A percentile compares a stretch with the other conserved stretches of the same genome.
Conservation (phyloP, 2,329 filamentous ascomycete species). For the Hypoxylon sp. region DNA sequence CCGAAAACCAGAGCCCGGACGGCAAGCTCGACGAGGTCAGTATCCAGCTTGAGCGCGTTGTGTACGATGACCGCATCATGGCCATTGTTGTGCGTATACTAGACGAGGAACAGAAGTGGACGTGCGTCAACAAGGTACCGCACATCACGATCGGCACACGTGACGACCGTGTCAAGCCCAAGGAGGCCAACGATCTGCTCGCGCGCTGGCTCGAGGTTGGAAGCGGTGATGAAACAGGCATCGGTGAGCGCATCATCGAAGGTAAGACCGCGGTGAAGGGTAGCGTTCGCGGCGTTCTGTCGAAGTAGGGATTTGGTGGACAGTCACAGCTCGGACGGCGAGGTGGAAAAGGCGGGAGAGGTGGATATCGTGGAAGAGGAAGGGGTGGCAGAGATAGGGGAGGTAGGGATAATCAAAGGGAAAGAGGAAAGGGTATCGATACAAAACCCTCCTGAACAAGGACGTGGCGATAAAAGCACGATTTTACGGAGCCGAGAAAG, state of each 20-base stretch:
- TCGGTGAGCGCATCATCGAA: constrained; percentile 64
- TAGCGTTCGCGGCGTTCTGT: constrained; percentile 62
- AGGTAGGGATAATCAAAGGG: background rate
- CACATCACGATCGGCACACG: constrained; percentile 93
- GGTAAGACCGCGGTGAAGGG: constrained; percentile 64
- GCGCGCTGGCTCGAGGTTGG: constrained; percentile 77
- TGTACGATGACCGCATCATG: constrained; percentile 92
- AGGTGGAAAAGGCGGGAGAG: background rate
- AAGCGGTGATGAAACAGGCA: constrained; percentile 58
- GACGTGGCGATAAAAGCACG: constrained; percentile 9
- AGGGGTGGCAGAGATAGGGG: background rate
- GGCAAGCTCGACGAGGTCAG: constrained; percentile 73
- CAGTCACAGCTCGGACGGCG: background rate
- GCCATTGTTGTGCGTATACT: constrained; percentile 84
- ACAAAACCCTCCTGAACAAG: background rate
- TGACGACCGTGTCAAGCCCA: constrained; percentile 81
- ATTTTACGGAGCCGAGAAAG: background rate
- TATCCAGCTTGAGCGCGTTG: constrained; percentile 75
- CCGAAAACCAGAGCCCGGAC: constrained; percentile 54
- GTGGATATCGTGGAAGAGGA: background rate
- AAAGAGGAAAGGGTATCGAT: background rate
- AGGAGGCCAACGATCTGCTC: constrained; percentile 91
- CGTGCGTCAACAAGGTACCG: constrained; percentile 81
- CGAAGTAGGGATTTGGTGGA: constrained; percentile 55
- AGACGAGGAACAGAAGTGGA: constrained; percentile 69